Base-by-base conservation (phyloP, 176 grass and related monocot species). In the Sorghum bicolor region DNA sequence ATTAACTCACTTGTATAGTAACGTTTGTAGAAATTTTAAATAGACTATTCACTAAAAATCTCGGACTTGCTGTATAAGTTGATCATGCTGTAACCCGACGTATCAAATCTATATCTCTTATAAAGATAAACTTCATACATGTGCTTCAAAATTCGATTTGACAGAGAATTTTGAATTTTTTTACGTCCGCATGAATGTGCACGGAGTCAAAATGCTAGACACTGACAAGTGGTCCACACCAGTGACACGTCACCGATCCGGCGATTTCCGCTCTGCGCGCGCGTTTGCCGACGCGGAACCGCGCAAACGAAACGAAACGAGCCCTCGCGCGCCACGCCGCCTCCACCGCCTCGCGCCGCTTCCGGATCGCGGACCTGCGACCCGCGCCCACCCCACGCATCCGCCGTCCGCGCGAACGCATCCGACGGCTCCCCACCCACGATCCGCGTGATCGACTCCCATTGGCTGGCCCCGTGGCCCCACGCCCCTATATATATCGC, bases 371-470 rank as follows among this genome's bases (percentile, higher is more conserved):
- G 45, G 66, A 48, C 74, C 87, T 76, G 69, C 12, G 71, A 53
- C 3, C 68, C 57, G 19, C 25, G 6, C 5, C 29, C n/a, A 11
- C 30, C 28, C 4, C 63, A 1, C 29, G 1, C 52, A 85, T 85
- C 77, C 77, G 24, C 72, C 87, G 82, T 89, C 52, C 82, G 8
- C 12, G 3, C 0, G 0, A 1, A 10, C n/a, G 29, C 83, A 89
- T 90, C 88, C 24, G 58, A 94, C 86, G 79, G 71, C 10, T 10
- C 0, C 0, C 5, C 0, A 0, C 0, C 33, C 1, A 4, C 69
- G 86, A 96, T 96, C 94, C 94, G 91, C 67, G 91, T 86, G 84
- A 85, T 87, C 73, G 26, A 4, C 17, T 78, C 48, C 36, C 22
- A 96, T 93, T 96, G 88, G 94, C 67, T 77, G 25, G 0, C 52